Base-by-base conservation (phyloP, 2,329 filamentous ascomycete genomes). In the Lachnellula hyalina region DNA sequence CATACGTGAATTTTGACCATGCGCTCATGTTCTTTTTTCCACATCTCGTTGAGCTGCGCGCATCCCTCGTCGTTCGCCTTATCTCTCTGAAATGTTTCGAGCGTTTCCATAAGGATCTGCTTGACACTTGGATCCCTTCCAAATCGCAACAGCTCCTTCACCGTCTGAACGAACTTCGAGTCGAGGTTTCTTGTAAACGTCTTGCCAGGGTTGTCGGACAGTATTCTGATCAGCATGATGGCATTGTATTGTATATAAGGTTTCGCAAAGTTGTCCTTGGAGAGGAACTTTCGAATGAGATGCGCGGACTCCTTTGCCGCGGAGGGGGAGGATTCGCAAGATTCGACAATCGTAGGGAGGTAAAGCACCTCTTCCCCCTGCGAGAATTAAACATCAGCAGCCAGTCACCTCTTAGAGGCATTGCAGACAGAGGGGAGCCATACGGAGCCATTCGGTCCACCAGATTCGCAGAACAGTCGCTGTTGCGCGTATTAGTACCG, bases 131-230 rank as follows among this genome's bases (percentile, higher is more conserved):
- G 80, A 68, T 96, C 90, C 58, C 80, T 81, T 14, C 84, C 83
- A 50, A 82, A 76, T 60, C 86, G 83, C 58, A 97, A 76, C 56
- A 96, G 72, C 42, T 89, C 81, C 73, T 92, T 93, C 15, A 89
- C 74, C 0, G 84, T 84, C 42, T 86, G 80, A 51, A 89, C 83
- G 67, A 96, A 97, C 66, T 90, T 90, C 67, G 85, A 80, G 71
- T 96, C 92, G 42, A 97, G 72, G 70, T 96, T 92, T 62, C 88
- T 82, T n/a, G 93, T 96, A 67, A 99, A 99, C 1, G 85, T 90
- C 51, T 81, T 80, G 32, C 93, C 93, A 0, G 94, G 94, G 70
- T 99, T 96, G 71, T 97, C 92, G 63, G 85, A 80, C 61, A 99
- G 77, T 67, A 99, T 99, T 58, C 93, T 87, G 63, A 95, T 79